Evolutionary conservation across 768 basidiomycete species (phyloP), one percentile per base, ranked within the genome.

Genomic region (Russula vinacea): DNA sequence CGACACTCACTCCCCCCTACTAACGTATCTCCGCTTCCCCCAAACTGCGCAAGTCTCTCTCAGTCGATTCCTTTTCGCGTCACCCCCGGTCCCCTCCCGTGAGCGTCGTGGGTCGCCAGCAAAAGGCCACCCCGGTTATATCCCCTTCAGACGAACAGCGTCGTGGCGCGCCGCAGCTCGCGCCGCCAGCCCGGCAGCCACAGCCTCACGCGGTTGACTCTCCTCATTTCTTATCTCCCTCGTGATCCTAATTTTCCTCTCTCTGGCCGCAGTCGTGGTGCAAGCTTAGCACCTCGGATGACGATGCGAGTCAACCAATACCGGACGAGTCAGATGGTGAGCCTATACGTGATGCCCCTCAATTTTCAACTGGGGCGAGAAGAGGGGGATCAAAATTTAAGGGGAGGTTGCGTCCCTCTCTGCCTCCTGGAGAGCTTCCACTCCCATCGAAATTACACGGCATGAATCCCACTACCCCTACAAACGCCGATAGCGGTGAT

Each of bases 41-140:
- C 70, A 78, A 24, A 75, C 78, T 91, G 60, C 82, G 88, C 70
- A 90, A 90, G 76, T 87, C 89, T 33, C 75, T 88, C 64, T 91
- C 90, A 24, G 88, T 86, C 64, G 90, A 91, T 74, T 91, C 90
- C 11, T 87, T 91, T 73, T 80, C 83, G 55, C 77, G 76, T 40
- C 68, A 64, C 35, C 33, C 66, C 8, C 67, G 64, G 77, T 78
- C 70, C 74, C 75, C 68, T 77, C 76, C 67, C 77, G 79, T 49
- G 39, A 56, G 37, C 33, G 53, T 58, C 19, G 37, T 50, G 2
- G 40, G 50, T 24, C 65, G 64, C 22, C 68, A 66, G 37, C 50
- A 49, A n/a, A 60, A 52, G 22, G n/a, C 47, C 45, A 54, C 37
- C 19, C 33, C 58, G 16, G 16, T 39, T 42, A 2, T 44, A 8